These are phyloP conservation scores for Mollisiaceae sp. DNA, from an alignment of 2,329 filamentous ascomycete genomes.

Conservation along the genomic window DNA sequence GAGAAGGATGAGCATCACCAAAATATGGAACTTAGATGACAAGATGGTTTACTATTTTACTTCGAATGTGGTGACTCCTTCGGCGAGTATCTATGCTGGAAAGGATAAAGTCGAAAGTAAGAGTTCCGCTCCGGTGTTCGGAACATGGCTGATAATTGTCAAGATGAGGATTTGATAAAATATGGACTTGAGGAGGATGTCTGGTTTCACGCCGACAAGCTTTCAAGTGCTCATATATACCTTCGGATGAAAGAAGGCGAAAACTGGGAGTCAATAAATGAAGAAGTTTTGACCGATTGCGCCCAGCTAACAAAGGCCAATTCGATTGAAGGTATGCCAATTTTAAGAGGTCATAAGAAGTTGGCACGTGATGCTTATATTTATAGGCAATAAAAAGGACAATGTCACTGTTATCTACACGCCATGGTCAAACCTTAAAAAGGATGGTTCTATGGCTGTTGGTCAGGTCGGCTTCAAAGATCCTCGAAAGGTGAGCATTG, in stretches of 20 bases:
- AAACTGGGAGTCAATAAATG: constrained; percentile 81
- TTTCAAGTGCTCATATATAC: constrained; percentile 96
- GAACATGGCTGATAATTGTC: constrained; percentile 20
- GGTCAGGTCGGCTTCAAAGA: constrained; percentile 97
- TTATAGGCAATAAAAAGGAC: constrained; percentile 92
- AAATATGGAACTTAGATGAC: constrained; percentile 32
- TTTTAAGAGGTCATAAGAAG: background rate
- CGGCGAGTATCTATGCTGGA: constrained; percentile 92
- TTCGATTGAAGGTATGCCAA: constrained; percentile 81
- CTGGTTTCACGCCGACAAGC: constrained; percentile 98
- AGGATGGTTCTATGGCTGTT: constrained; percentile 93
- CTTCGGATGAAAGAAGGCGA: constrained; percentile 80
- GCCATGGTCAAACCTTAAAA: constrained; percentile 94
- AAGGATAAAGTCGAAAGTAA: constrained; percentile 99
- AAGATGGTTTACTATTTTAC: constrained; percentile 96
- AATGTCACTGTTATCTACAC: constrained; percentile 98
- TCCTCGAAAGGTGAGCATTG: constrained; percentile 62
- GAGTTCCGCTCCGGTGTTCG: background rate
- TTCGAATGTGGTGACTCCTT: constrained; percentile 79
- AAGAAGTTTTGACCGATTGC: constrained; percentile 79
- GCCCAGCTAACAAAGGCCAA: constrained; percentile 99
- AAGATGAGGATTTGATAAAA: constrained; percentile 96
- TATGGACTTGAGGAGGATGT: constrained; percentile 95
- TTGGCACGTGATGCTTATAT: constrained; percentile 26
- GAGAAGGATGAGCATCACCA: constrained; percentile 11